Evolutionary conservation across 495 filamentous ascomycete genomes (phyloP).

Genomic region (Neurospora terricola): DNA sequence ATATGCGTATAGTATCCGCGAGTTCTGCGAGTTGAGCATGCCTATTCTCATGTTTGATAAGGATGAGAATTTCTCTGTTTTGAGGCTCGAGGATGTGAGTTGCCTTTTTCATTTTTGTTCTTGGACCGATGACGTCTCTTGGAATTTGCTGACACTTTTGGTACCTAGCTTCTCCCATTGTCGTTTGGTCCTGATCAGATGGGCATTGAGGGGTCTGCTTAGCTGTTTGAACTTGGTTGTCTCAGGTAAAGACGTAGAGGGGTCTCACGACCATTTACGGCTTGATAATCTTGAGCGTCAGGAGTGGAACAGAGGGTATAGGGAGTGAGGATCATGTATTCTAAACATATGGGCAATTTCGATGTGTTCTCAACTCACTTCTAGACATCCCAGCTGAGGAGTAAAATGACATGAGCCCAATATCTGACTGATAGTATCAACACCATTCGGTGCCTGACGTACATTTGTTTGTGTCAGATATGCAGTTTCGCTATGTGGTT

Average conservation of each 20-base stretch:
- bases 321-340: not conserved
- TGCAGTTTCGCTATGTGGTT: not conserved
- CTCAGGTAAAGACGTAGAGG: not conserved
- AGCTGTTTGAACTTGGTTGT: not conserved
- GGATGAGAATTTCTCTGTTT: slow-evolving; percentile 55
- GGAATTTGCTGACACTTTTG: not conserved
- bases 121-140: not conserved
- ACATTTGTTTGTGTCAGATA: not conserved
- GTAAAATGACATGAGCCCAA: not conserved
- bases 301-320: not conserved
- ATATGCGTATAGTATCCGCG: slow-evolving; percentile 52
- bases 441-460: not conserved
- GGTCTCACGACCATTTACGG: not conserved
- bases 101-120: slow-evolving; percentile 1
- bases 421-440: not conserved
- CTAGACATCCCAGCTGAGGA: not conserved
- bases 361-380: not conserved
- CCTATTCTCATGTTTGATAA: slow-evolving; percentile 92
- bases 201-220: slow-evolving; percentile 4
- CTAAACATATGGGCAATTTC: not conserved
- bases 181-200: slow-evolving; percentile 62
- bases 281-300: not conserved
- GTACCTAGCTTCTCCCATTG: slow-evolving; percentile 50
- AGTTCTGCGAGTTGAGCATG: slow-evolving; percentile 56
- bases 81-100: slow-evolving; percentile 62